These are phyloP conservation scores for Hypsizygus ulmarius DNA, from an alignment of 1,284 basidiomycete species.

Conservation along the genomic window DNA sequence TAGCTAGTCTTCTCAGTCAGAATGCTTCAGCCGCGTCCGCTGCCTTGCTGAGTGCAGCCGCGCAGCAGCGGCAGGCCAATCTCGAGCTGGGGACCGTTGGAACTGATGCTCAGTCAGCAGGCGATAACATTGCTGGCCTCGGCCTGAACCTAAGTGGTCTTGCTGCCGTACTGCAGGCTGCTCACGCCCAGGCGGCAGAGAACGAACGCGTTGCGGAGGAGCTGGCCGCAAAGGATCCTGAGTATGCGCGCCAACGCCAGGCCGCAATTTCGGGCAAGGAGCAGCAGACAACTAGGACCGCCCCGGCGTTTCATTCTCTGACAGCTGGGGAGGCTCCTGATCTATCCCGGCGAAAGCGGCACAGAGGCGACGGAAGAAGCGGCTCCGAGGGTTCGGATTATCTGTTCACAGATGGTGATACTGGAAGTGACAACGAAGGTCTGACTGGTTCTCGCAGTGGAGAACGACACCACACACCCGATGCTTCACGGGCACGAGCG, in stretches of 20 bases:
- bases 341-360: conserved; percentile 31
- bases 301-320: conserved; percentile 73
- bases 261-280: conserved; percentile 41
- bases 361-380: conserved; percentile 34
- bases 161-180: conserved; percentile 72
- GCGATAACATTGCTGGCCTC: conserved; percentile 31
- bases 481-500: conserved; percentile 28
- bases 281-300: conserved; percentile 58
- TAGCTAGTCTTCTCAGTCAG: conserved; percentile 66
- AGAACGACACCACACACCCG: conserved; percentile 28
- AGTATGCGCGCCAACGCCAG: conserved; percentile 39
- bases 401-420: conserved; percentile 48
- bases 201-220: conserved; percentile 45
- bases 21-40: conserved; percentile 63
- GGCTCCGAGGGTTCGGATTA: conserved; percentile 55
- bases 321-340: conserved; percentile 48
- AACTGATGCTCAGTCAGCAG: conserved; percentile 22
- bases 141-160: conserved; percentile 59
- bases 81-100: conserved; percentile 30
- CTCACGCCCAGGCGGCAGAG: conserved; percentile 57
- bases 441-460: conserved; percentile 25
- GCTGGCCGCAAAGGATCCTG: conserved; percentile 40
- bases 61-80: conserved; percentile 56
- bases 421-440: conserved; percentile 40
- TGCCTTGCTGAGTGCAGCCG: conserved; percentile 56